Evolutionary conservation across 352 stramenopile species (phyloP), one percentile per base, ranked within the genome.

Genomic region (Phytophthora aleatoria): DNA sequence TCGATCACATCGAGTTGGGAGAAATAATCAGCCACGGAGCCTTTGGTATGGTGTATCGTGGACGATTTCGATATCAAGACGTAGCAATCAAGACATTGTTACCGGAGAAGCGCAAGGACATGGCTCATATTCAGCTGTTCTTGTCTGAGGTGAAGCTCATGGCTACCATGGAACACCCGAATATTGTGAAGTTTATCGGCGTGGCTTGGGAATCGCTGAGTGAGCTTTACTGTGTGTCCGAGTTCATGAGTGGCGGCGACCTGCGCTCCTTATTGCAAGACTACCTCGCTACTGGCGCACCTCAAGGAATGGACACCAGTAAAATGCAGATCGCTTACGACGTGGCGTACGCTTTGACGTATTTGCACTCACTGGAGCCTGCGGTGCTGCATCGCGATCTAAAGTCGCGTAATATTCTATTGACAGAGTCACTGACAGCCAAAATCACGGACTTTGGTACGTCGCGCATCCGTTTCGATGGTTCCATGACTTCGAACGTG

Each of bases 361-460:
- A 75, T 16, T 30, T 68, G 35, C 67, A 69, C 44, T 69, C 61
- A 11, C 41, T 74, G 36, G 54, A 63, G 16, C 63, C 66, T 3
- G 58, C 67, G 48, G 63, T 76, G 45, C 48, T 76, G 36, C 80
- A 87, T 53, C 77, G 80, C 12, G 80, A 86, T 26, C 39, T 45
- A 9, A 45, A 45, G 39, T 45, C 39, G 2, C 39, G 39, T 11
- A 45, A 45, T 11, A 45, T 45, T 12, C n/a, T 45, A 15, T 5
- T 45, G 39, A 45, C 39, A 11, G n/a, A 45, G 39, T 45, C 39
- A 3, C 7, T 45, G n/a, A 26, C 13, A 3, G 39, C 39, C 15
- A 45, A 45, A 11, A 7, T 45, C 39, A 45, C 39, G n/a, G 39
- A 45, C 39, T 45, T 45, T 26, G 39, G 39, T 6, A 26, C 39